Conservation (phyloP, 108 stramenopile species). For the Fistulifera pelliculosa region DNA sequence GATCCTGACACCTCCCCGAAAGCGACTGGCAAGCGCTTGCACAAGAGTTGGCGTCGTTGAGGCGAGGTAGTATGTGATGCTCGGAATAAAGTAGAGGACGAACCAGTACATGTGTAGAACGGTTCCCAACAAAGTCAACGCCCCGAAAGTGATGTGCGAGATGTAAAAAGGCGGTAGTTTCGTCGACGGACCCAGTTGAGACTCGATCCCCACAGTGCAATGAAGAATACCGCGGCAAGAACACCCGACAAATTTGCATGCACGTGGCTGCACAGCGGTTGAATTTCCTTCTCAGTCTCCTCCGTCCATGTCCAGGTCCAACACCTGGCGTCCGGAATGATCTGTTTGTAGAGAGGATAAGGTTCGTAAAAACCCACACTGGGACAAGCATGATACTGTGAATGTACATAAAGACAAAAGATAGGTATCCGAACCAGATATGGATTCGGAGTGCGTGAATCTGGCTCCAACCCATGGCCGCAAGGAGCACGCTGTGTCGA, state of each 20-base stretch:
- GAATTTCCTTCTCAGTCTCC: not conserved
- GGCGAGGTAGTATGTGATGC: constrained; percentile 31
- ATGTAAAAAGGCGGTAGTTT: constrained; percentile 33
- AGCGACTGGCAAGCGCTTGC: constrained; percentile 14
- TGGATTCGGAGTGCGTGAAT: constrained; percentile 4
- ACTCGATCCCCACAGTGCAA: constrained; percentile 18
- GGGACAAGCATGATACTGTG: constrained; percentile 1
- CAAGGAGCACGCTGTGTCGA: constrained; percentile 18
- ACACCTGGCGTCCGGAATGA: constrained; percentile 8
- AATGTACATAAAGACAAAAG: not conserved
- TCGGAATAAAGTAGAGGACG: constrained; percentile 13
- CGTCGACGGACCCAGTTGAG: constrained; percentile 24
- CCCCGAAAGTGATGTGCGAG: constrained; percentile 10
- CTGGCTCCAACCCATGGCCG: constrained; percentile 3
- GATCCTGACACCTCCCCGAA: constrained; percentile 19
- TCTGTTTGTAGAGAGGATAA: constrained; percentile 6
- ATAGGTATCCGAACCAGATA: constrained; percentile 8
- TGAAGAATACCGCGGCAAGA: constrained; percentile 11
- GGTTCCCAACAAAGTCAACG: not conserved
- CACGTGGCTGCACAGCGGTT: not conserved
- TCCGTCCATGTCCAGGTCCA: constrained; percentile 3
- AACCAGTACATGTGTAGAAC: not conserved
- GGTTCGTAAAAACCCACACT: constrained; percentile 10
- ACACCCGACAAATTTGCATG: constrained; percentile 21
- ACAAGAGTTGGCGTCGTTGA: constrained; percentile 20